Evolutionary conservation across 2,329 filamentous ascomycete species (phyloP).

Genomic region (Verticillium albo-atrum): DNA sequence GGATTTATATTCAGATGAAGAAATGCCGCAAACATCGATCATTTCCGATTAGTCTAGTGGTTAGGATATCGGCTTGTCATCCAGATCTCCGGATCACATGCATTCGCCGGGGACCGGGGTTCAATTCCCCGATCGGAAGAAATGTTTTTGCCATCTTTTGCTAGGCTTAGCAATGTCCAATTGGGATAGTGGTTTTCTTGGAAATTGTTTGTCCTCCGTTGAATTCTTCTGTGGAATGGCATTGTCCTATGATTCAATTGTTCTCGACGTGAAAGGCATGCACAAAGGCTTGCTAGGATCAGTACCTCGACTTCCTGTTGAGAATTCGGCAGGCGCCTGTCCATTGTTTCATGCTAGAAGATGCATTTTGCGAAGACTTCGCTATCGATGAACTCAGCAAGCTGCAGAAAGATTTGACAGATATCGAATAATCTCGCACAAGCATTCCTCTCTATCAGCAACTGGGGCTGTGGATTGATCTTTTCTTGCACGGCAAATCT

Average conservation of each 20-base stretch:
- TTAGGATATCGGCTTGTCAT: neutral
- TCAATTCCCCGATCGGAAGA: neutral
- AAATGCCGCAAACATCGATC: too few species aligned
- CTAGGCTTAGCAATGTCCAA: too few species aligned
- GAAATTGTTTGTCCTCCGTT: too few species aligned
- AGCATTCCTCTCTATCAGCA: neutral
- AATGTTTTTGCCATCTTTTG: neutral
- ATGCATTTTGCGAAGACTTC: neutral
- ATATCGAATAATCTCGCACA: neutral
- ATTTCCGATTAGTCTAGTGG: neutral
- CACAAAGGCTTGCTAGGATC: neutral
- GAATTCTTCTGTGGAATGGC: too few species aligned
- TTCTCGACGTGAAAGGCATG: too few species aligned
- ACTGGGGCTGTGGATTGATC: neutral
- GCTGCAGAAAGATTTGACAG: neutral
- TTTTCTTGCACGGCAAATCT: too few species aligned
- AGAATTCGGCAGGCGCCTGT: neutral
- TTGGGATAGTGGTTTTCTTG: too few species aligned
- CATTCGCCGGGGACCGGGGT: neutral
- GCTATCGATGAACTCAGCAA: neutral
- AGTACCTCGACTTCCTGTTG: neutral
- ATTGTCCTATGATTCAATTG: too few species aligned
- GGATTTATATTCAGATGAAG: too few species aligned
- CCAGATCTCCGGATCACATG: too few species aligned
- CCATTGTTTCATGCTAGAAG: neutral